Conservation (phyloP, 345 rosid genomes). For the Brassica nigra region DNA sequence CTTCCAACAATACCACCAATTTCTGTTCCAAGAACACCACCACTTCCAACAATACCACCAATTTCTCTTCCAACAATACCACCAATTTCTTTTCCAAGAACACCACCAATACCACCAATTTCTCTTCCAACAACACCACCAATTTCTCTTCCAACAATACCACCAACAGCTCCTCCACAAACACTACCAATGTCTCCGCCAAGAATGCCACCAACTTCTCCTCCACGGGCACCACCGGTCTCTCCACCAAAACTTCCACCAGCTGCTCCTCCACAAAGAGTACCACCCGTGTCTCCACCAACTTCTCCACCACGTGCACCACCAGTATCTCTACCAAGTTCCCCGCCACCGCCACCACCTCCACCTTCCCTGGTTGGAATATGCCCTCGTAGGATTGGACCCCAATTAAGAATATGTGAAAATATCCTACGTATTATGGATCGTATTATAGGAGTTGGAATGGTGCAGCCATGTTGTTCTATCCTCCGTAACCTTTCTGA, state of each 20-base stretch:
- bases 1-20: neutral
- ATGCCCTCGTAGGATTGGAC: slow-evolving; percentile 19
- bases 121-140: neutral
- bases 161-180: neutral
- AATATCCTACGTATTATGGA: neutral
- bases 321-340: neutral
- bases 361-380: slow-evolving; percentile 8
- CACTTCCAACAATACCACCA: neutral
- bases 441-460: neutral
- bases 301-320: neutral
- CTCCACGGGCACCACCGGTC: neutral
- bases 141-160: neutral
- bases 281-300: neutral
- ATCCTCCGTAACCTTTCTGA: slow-evolving; percentile 16
- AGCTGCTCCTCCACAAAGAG: neutral
- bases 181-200: neutral
- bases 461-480: slow-evolving; percentile 25
- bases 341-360: slow-evolving; percentile 19
- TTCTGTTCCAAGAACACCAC: neutral
- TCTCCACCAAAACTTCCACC: neutral
- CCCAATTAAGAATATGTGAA: slow-evolving; percentile 18
- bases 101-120: neutral
- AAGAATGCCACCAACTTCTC: neutral
- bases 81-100: neutral
- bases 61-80: neutral